Percentiles rank a stretch among this genome's conserved stretches.
Evolutionary conservation across 163 green algal genomes (phyloP).

Genomic region (Scenedesmus sp.): DNA sequence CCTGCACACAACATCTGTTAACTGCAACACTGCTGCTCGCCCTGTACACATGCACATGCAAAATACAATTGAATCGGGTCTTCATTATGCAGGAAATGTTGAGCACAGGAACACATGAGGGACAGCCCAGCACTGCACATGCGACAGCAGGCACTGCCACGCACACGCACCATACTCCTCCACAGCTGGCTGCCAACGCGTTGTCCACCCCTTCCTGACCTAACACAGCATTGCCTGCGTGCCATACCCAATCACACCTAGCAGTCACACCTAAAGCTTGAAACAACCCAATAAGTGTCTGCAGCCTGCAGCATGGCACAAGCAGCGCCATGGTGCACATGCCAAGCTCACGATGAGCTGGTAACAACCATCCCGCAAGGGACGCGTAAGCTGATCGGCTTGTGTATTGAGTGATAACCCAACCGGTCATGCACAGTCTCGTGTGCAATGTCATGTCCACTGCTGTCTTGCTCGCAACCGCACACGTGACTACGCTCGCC

Average conservation of each 20-base stretch:
- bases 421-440: not conserved
- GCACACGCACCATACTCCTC: not conserved
- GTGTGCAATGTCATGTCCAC: not conserved
- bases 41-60: not conserved
- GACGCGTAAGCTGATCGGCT: too few species aligned
- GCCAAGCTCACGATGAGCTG: not conserved
- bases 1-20: not conserved
- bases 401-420: too few species aligned
- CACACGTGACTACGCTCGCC: not conserved
- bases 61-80: too few species aligned
- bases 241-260: not conserved
- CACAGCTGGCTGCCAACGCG: not conserved
- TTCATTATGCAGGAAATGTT: not conserved
- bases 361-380: not conserved
- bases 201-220: not conserved
- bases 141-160: not conserved
- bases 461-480: not conserved
- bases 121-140: not conserved
- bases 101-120: not conserved
- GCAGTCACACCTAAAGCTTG: not conserved
- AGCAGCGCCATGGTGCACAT: not conserved
- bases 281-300: not conserved
- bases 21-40: not conserved
- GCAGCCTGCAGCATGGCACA: not conserved
- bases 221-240: not conserved